These are phyloP conservation scores for Coelastrella sp. DNA, from an alignment of 139 green algal genomes.

Conservation along the genomic window DNA sequence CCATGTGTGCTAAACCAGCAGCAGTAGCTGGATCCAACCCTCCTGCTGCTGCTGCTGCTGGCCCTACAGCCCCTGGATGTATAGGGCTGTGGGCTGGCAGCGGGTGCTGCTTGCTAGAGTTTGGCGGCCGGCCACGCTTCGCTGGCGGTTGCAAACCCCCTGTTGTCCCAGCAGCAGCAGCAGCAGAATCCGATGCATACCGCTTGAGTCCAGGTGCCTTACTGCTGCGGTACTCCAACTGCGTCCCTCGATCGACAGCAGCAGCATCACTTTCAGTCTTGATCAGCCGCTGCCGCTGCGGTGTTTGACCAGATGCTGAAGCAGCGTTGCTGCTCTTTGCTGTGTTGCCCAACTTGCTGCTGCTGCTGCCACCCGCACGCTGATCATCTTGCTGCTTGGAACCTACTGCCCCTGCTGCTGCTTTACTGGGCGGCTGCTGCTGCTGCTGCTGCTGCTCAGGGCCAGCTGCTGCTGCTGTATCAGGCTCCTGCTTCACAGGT, in stretches of 20 bases:
- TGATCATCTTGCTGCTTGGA: neutral
- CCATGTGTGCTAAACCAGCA: neutral
- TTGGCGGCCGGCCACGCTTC: slow-evolving; percentile 11
- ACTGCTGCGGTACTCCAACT: neutral
- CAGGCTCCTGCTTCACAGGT: neutral
- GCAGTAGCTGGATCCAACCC: slow-evolving; percentile 10
- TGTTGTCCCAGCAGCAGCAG: neutral
- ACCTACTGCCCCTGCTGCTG: slow-evolving; percentile 10
- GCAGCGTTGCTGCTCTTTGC: neutral
- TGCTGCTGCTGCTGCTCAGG: neutral
- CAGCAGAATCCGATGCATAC: neutral
- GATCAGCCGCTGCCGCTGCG: neutral
- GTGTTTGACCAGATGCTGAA: neutral
- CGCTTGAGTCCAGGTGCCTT: neutral
- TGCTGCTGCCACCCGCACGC: neutral
- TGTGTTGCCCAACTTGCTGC: neutral
- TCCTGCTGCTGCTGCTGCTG: neutral
- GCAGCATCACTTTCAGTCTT: neutral
- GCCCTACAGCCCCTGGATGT: neutral
- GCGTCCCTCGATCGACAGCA: neutral
- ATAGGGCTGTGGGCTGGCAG: neutral
- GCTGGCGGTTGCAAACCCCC: neutral
- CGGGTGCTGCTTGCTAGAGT: neutral
- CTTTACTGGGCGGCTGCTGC: neutral
- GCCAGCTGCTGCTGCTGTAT: neutral